Base-by-base conservation (phyloP, 805 yeast species). In the Metschnikowia bowlesiae region DNA sequence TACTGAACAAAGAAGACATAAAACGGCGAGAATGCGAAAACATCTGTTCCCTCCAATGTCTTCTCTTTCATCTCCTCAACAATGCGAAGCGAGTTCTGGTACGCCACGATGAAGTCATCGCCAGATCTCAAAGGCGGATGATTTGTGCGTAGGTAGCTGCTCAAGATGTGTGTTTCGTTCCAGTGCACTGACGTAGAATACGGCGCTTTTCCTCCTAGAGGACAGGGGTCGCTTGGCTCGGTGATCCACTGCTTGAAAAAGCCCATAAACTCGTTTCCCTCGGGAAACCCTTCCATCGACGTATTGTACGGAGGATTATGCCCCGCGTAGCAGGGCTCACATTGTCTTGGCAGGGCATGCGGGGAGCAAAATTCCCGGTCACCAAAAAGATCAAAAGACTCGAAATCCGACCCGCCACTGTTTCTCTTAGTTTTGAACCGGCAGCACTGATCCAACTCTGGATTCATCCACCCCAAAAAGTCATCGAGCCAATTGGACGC, bases 201-300 rank as follows among this genome's bases (percentile, higher is more conserved):
- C 0, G 97, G 96, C 0, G 97, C 97, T 61, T 87, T 87, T 2
- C 99, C 99, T 3, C 96, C 98, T 29, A 92, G 70, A 1, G 98
- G 97, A 66, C 99, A 92, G 2, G 92, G 89, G 60, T 87, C 94
- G 50, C 96, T 87, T 1, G 82, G 83, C 28, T 89, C 87, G 37
- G 81, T 75, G 28, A 92, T 87, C 99, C 99, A 92, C 39, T 85
- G 80, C 22, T 79, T 66, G 62, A 90, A 85, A 58, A 75, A 89
- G 41, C 71, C 73, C 81, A 87, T 80, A 61, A 92, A 92, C 34
- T 83, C 84, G 0, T 73, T 73, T 10, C 75, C 78, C 35, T 82
- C 82, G 0, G 99, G 99, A 61, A 94, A 82, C 0, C 94, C 96
- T 5, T 76, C 73, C 96, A 90, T 88, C 38, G 78, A 73, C 56